Conservation (phyloP, 306 rosid species). For the Begonia peltatifolia region DNA sequence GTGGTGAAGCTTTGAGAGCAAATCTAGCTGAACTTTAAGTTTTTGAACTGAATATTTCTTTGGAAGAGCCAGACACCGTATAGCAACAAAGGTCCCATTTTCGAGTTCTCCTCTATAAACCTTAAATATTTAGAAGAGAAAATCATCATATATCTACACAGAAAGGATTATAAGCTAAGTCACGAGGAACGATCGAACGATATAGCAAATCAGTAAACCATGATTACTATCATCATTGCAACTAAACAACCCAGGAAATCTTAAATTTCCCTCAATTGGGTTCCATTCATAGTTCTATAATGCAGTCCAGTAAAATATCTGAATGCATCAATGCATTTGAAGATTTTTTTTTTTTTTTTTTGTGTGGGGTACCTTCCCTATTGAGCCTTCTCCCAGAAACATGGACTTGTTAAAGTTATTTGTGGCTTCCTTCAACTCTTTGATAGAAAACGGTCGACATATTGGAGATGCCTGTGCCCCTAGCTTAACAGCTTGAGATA, state of each 20-base stretch:
- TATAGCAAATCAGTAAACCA: too few species aligned
- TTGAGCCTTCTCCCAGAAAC: slow-evolving; percentile 74
- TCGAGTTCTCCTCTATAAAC: slow-evolving; percentile 63
- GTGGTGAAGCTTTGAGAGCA: slow-evolving; percentile 78
- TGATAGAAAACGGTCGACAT: slow-evolving; percentile 38
- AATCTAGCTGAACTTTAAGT: slow-evolving; percentile 56
- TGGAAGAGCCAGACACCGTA: slow-evolving; percentile 31
- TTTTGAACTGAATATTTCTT: slow-evolving; percentile 55
- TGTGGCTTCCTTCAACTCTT: slow-evolving; percentile 71
- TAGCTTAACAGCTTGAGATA: slow-evolving; percentile 59
- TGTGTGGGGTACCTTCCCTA: slow-evolving; percentile 52
- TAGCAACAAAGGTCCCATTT: slow-evolving; percentile 43
- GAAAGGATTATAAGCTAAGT: neutral
- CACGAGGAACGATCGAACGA: too few species aligned
- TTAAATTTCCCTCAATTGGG: too few species aligned
- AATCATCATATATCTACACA: neutral
- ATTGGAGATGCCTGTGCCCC: slow-evolving; percentile 43
- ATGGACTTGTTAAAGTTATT: slow-evolving; percentile 38
- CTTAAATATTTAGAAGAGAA: slow-evolving; percentile 26
- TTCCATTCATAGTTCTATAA: too few species aligned
- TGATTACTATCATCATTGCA: too few species aligned
- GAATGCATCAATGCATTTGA: too few species aligned
- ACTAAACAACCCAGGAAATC: too few species aligned
- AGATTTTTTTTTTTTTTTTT: too few species aligned
- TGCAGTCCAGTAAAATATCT: too few species aligned